Conservation (phyloP, 768 basidiomycete species). For the Jaapia argillacea region DNA sequence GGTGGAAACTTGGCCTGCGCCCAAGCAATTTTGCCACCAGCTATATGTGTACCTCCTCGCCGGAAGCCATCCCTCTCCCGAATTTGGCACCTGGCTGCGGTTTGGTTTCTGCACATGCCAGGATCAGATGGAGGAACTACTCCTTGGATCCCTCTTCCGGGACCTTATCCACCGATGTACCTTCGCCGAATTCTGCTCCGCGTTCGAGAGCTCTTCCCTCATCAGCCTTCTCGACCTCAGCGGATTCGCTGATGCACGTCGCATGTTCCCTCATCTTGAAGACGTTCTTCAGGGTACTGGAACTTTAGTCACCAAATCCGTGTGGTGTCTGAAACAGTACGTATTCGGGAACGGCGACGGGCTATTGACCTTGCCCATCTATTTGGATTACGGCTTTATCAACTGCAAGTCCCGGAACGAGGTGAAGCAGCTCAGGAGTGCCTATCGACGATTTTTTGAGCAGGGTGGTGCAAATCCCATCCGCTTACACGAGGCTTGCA, state of each 20-base stretch:
- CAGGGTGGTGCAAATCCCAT: background rate
- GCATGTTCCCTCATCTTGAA: background rate
- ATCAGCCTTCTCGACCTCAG: slow-evolving; percentile 17
- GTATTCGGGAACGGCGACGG: background rate
- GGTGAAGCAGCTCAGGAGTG: background rate
- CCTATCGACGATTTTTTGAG: background rate
- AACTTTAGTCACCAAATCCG: background rate
- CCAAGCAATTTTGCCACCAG: background rate
- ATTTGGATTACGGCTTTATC: background rate
- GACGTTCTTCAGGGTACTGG: background rate
- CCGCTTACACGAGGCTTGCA: background rate
- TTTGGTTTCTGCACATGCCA: slow-evolving; percentile 11
- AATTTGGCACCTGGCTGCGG: background rate
- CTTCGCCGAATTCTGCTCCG: slow-evolving; percentile 24
- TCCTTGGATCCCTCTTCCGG: slow-evolving; percentile 11
- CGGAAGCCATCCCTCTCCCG: background rate
- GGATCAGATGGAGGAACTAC: background rate
- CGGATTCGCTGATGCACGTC: slow-evolving; percentile 8
- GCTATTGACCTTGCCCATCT: background rate
- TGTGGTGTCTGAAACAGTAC: background rate
- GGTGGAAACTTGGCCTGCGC: background rate
- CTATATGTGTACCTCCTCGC: slow-evolving; percentile 1
- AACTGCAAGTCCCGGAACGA: background rate
- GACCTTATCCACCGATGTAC: slow-evolving; percentile 18
- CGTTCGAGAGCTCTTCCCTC: slow-evolving; percentile 16